phyloP scores from a whole-genome alignment of 164 flowering plant genomes.

The Umbellularia californica region DNA sequence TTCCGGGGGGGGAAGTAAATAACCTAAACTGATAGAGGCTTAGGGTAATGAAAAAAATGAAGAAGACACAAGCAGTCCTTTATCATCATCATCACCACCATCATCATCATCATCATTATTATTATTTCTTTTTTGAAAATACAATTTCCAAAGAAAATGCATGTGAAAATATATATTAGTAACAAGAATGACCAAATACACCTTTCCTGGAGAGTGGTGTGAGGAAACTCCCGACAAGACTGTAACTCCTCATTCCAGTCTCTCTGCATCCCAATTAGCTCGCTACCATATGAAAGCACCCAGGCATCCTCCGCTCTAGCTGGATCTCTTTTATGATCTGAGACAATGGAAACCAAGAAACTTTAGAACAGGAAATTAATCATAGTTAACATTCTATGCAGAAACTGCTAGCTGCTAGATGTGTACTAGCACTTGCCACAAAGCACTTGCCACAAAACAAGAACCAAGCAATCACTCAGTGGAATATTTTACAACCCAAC shows the following conservation, averaged over 20 bases:
- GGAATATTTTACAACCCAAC: too few relatives aligned
- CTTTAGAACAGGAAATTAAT: background rate
- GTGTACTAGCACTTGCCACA: too few relatives aligned
- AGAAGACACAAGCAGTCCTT: background rate
- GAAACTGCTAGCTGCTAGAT: too few relatives aligned
- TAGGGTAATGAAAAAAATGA: background rate
- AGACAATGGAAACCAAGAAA: background rate
- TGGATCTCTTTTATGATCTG: constrained; percentile 94
- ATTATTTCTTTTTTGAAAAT: too few relatives aligned
- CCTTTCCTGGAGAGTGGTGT: constrained; percentile 84
- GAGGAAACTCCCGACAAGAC: constrained; percentile 96
- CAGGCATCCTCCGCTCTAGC: constrained; percentile 97
- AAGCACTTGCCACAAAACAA: too few relatives aligned
- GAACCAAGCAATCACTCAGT: too few relatives aligned
- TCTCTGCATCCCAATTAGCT: constrained; percentile 96
- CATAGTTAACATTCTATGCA: too few relatives aligned
- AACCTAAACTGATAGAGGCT: too few relatives aligned
- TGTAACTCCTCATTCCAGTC: constrained; percentile 99
- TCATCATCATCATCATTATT: too few relatives aligned
- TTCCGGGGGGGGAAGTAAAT: background rate
- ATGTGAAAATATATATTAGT: background rate
- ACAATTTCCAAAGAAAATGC: too few relatives aligned
- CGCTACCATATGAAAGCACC: constrained; percentile 90
- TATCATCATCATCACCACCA: too few relatives aligned
- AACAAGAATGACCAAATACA: constrained; percentile 18